Conservation (phyloP, 108 stramenopile genomes). For the Skeletonema marinoi region DNA sequence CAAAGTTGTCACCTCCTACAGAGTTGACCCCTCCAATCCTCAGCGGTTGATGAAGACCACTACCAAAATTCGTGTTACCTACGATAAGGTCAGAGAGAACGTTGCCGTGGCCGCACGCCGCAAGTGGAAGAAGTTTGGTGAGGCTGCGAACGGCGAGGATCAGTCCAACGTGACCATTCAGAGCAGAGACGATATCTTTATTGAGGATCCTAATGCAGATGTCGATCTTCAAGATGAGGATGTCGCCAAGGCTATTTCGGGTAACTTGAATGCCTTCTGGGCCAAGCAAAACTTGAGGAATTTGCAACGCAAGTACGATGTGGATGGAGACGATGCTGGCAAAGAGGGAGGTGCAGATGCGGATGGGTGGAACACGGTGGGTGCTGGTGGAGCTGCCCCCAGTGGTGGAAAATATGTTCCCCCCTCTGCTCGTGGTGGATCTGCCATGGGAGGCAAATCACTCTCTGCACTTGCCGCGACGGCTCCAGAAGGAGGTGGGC, state of each 20-base stretch:
- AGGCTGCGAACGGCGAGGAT: slow-evolving; percentile 66
- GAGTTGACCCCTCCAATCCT: slow-evolving; percentile 70
- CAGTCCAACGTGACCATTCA: slow-evolving; percentile 81
- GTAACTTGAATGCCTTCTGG: slow-evolving; percentile 90
- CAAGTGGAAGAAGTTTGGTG: slow-evolving; percentile 87
- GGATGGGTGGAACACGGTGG: slow-evolving; percentile 84
- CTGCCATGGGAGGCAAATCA: slow-evolving; percentile 61
- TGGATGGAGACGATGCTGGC: slow-evolving; percentile 52
- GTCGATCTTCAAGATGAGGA: slow-evolving; percentile 90
- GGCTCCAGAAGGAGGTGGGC: slow-evolving; percentile 24
- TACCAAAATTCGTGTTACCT: slow-evolving; percentile 69
- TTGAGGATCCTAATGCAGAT: slow-evolving; percentile 90
- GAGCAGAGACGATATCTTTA: slow-evolving; percentile 75
- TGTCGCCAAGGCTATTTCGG: slow-evolving; percentile 68
- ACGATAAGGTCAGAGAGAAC: slow-evolving; percentile 61
- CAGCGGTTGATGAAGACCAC: slow-evolving; percentile 75
- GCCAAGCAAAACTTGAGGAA: slow-evolving; percentile 87
- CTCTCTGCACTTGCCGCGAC: slow-evolving; percentile 52
- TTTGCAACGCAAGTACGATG: slow-evolving; percentile 91
- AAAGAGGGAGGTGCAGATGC: slow-evolving; percentile 53
- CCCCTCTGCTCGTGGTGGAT: slow-evolving; percentile 65
- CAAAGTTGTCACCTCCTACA: slow-evolving; percentile 84
- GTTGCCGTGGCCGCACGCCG: slow-evolving; percentile 70
- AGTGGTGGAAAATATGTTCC: slow-evolving; percentile 79
- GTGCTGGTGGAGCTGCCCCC: slow-evolving; percentile 46